Conservation (phyloP, 2,329 filamentous ascomycete species). For the Epichloe sibirici region DNA sequence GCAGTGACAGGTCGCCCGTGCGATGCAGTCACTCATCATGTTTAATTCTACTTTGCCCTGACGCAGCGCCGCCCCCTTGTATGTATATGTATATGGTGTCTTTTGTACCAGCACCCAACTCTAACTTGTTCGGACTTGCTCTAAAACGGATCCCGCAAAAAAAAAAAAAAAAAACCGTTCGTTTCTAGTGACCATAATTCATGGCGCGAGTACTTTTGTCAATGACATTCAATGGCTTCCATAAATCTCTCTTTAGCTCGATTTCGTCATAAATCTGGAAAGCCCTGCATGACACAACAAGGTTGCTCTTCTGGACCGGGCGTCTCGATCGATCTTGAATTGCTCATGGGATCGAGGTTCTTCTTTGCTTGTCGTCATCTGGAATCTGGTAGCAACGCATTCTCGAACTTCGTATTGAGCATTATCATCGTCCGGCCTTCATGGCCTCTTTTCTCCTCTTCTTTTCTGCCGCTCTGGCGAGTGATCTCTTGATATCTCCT, state of each 20-base stretch:
- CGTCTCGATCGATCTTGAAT: neutral
- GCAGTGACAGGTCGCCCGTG: neutral
- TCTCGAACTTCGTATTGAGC: neutral
- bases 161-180: neutral
- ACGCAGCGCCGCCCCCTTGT: neutral
- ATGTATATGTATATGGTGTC: neutral
- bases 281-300: neutral
- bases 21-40: neutral
- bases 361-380: neutral
- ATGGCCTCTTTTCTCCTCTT: slow-evolving; percentile 46
- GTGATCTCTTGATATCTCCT: slow-evolving; percentile 67
- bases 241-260: too few relatives aligned
- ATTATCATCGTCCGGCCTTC: slow-evolving; percentile 32
- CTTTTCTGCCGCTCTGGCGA: slow-evolving; percentile 46
- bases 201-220: too few relatives aligned
- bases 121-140: neutral
- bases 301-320: neutral
- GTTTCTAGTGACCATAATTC: too few relatives aligned
- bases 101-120: neutral
- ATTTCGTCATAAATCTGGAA: neutral
- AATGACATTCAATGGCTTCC: too few relatives aligned
- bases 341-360: neutral
- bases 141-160: neutral
- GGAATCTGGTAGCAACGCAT: neutral
- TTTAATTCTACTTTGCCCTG: neutral